Conservation (phyloP, 805 yeast species). For the Schwanniomyces vanrijiae region DNA sequence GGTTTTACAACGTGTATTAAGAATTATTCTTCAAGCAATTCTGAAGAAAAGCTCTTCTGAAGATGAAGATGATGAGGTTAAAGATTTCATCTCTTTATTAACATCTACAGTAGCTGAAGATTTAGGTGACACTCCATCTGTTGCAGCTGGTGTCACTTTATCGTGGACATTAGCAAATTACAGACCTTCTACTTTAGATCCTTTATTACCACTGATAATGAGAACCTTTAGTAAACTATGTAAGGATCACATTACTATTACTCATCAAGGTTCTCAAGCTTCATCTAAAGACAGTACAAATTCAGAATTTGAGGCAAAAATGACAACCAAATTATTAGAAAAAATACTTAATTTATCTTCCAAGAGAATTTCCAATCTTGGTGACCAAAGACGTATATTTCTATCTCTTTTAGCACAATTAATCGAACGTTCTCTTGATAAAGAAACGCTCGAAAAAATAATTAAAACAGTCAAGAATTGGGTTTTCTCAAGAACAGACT, state of each 20-base stretch:
- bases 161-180: constrained; percentile 79
- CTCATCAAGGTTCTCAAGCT: constrained; percentile 48
- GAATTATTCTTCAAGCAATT: constrained; percentile 68
- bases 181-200: constrained; percentile 72
- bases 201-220: constrained; percentile 74
- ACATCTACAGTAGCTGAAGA: constrained; percentile 77
- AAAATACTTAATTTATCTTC: constrained; percentile 77
- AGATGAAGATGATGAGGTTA: constrained; percentile 61
- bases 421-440: constrained; percentile 84
- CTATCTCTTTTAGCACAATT: constrained; percentile 83
- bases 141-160: constrained; percentile 82
- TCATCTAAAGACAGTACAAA: constrained; percentile 29
- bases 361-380: constrained; percentile 78
- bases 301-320: constrained; percentile 71
- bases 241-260: constrained; percentile 75
- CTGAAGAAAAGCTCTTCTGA: constrained; percentile 43
- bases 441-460: constrained; percentile 69
- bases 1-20: constrained; percentile 71
- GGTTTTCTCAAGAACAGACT: constrained; percentile 81
- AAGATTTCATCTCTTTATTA: constrained; percentile 59
- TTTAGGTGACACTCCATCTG: constrained; percentile 67
- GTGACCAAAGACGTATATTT: constrained; percentile 91
- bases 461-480: constrained; percentile 79
- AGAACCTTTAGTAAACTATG: constrained; percentile 86
- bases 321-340: constrained; percentile 74